Percentiles rank a stretch among this genome's conserved stretches.
Evolutionary conservation across 2,329 filamentous ascomycete species (phyloP).

Genomic region (Ophiosphaerella narmari): DNA sequence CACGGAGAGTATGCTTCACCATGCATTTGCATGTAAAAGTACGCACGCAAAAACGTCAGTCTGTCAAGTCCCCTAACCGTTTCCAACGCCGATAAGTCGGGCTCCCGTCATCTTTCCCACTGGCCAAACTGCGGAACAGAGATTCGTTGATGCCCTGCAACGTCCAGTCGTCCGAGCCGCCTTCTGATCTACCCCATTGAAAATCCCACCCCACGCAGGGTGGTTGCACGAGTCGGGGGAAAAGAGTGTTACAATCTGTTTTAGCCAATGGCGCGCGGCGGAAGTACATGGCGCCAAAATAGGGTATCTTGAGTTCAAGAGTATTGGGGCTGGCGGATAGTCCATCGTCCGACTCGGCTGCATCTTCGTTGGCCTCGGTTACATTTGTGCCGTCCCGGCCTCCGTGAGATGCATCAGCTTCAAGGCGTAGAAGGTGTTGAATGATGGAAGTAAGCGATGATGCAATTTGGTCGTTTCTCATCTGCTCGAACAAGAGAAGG

Average conservation of each 20-base stretch:
- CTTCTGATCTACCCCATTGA: background rate
- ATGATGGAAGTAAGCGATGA: constrained; percentile 10
- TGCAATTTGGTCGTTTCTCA: constrained; percentile 13
- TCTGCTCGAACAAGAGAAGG: constrained; percentile 9
- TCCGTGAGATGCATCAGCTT: constrained; percentile 12
- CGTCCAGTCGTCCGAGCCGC: constrained; percentile 11
- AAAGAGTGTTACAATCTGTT: too few species aligned
- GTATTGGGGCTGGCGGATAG: constrained; percentile 13
- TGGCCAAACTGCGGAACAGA: constrained; percentile 10
- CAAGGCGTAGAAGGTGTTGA: constrained; percentile 15
- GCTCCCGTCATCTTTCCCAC: background rate
- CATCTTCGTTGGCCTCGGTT: constrained; percentile 12
- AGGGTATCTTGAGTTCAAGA: constrained; percentile 18
- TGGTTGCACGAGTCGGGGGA: background rate
- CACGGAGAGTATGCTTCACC: too few species aligned
- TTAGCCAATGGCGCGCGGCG: background rate
- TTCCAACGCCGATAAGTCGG: too few species aligned
- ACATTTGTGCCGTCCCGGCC: constrained; percentile 16
- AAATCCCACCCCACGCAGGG: background rate
- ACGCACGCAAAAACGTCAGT: too few species aligned
- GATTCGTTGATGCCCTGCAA: constrained; percentile 17
- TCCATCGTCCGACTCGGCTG: constrained; percentile 26
- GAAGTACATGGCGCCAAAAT: constrained; percentile 33
- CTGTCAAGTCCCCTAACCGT: too few species aligned
- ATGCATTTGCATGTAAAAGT: too few species aligned